Evolutionary conservation across 1,284 basidiomycete genomes (phyloP).

Genomic region (Papiliotrema nemorosa): DNA sequence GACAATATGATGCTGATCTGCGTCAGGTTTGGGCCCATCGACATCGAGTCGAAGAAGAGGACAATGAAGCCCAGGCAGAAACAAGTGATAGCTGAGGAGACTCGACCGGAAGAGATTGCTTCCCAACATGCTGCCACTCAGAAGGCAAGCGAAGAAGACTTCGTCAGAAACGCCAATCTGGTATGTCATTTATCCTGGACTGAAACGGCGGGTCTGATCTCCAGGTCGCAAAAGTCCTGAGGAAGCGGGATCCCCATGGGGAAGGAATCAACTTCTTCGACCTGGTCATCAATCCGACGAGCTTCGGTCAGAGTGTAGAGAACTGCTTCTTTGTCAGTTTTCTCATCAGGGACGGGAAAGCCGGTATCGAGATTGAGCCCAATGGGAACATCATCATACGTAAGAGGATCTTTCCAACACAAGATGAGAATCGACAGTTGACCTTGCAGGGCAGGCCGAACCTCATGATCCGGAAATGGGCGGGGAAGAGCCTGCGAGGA

Average conservation of each 20-base stretch:
- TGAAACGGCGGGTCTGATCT: no score
- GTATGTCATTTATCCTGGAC: constrained; percentile 11
- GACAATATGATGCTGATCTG: neutral
- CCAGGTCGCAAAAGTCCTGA: constrained; percentile 28
- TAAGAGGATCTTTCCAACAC: no score
- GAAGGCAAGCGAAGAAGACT: constrained; percentile 23
- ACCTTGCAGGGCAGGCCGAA: constrained; percentile 3
- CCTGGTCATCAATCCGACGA: constrained; percentile 53
- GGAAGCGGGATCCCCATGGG: constrained; percentile 17
- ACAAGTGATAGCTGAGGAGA: constrained; percentile 17
- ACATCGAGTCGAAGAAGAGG: constrained; percentile 20
- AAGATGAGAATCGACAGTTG: neutral
- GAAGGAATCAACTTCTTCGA: constrained; percentile 50
- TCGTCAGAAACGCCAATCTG: constrained; percentile 18
- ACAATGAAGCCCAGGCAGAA: constrained; percentile 4
- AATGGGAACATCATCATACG: constrained; percentile 50
- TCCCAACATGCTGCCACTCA: constrained; percentile 5
- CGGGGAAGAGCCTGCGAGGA: constrained; percentile 28
- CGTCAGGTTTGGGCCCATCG: constrained; percentile 38
- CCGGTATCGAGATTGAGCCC: constrained; percentile 38
- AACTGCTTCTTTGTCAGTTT: constrained; percentile 58
- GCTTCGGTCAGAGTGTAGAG: constrained; percentile 55
- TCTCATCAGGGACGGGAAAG: constrained; percentile 52
- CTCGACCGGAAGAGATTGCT: constrained; percentile 25
- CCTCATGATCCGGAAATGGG: constrained; percentile 30